These are phyloP conservation scores for Camelina sativa DNA, from an alignment of 345 rosid species.

Conservation along the genomic window DNA sequence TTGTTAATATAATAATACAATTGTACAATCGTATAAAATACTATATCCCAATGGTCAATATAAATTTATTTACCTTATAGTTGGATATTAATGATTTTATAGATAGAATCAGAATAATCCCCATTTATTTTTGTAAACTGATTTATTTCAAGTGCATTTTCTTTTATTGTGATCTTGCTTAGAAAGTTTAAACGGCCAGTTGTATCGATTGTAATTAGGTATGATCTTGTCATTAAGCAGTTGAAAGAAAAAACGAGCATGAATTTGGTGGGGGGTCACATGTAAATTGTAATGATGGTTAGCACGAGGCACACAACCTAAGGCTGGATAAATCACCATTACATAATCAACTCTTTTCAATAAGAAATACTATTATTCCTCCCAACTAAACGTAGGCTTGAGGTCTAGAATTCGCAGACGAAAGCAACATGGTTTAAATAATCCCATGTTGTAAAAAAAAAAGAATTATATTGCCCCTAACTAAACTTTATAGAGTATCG, in stretches of 20 bases:
- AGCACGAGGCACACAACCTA: conserved; percentile 38
- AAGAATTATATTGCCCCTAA: not conserved
- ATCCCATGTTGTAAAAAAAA: not conserved
- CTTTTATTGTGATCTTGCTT: not conserved
- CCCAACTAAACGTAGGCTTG: conserved; percentile 32
- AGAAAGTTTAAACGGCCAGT: not conserved
- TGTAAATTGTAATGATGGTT: conserved; percentile 38
- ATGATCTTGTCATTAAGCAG: conserved; percentile 30
- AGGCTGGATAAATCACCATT: conserved; percentile 23
- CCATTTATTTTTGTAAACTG: not conserved
- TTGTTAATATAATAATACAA: too few relatives aligned
- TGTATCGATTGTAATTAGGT: conserved; percentile 25
- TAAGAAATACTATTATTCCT: not conserved
- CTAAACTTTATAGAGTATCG: conserved; percentile 25
- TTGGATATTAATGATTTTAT: not conserved
- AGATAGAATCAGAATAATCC: too few relatives aligned
- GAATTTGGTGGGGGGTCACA: conserved; percentile 23
- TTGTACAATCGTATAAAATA: not conserved
- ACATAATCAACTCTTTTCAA: conserved; percentile 1
- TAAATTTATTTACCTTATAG: not conserved
- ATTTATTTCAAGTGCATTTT: not conserved
- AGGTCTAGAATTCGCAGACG: conserved; percentile 40
- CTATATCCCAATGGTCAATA: not conserved
- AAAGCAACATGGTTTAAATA: conserved; percentile 39
- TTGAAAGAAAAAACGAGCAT: not conserved